Base-by-base conservation (phyloP, 139 green algal species). In the Protoeuglena noctilucae region DNA sequence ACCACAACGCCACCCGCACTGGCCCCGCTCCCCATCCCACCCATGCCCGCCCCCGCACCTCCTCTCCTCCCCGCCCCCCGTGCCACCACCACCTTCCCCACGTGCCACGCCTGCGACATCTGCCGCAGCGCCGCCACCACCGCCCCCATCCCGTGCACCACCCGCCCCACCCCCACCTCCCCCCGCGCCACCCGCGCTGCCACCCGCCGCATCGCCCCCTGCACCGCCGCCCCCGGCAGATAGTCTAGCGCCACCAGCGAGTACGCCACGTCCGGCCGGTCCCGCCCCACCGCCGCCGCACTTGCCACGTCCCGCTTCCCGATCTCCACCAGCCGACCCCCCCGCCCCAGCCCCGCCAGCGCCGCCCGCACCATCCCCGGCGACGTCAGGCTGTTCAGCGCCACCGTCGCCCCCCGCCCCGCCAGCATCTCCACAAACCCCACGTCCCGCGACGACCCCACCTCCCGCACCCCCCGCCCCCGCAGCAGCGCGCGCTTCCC, bases 361-460 rank as follows among this genome's bases (percentile, higher is more conserved):
- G 62, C 14, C 53, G 43, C 1, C 55, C 61, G 2, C 22, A 34
- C 14, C 63, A 66, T 27, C 53, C 82, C 82, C 18, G 75, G 67
- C 53, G 67, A 83, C 34, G 82, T 92, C 68, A 92, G 66, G 29
- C 62, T 77, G 73, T 92, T 92, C 25, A 92, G 65, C 63, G 79
- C 73, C 40, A 85, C 74, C 51, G 30, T 21, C 23, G 48, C 43
- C 34, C 56, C 4, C 34, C n/a, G 7, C 25, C 26, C 12, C 4
- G 19, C 48, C 17, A 28, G n/a, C 18, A 40, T 12, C 4, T 28
- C 48, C 49, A 73, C 22, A 14, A 59, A 58, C 43, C 67, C 64
- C 40, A 57, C 56, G 30, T 7, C 24, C 9, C 30, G 34, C 28
- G 45, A 54, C 26, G 16, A 9, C 40, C 30, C n/a, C 18, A 73